Base-by-base conservation (phyloP, 306 rosid genomes). In the Gynostemma pentaphyllum region DNA sequence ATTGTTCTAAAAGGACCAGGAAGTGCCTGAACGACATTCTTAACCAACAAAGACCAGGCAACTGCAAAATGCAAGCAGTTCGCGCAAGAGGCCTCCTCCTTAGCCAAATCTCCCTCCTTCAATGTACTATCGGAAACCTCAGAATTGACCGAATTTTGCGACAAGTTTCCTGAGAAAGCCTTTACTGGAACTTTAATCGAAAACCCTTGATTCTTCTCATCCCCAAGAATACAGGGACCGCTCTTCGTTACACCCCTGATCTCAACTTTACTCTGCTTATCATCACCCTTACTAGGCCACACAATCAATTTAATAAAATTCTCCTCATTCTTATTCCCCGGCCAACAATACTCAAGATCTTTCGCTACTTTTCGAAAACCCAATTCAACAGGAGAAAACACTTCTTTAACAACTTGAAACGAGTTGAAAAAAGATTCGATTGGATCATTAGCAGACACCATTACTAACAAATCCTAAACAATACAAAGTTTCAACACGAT, bases 281-380 rank as follows among this genome's bases (percentile, higher is more conserved):
- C 77, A 64, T 54, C 78, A 74, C 76, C 87, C 70, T 47, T 72
- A n/a, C n/a, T n/a, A 75, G 72, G 81, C 15, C 72, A 81, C 52
- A 79, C 68, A 72, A 68, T 71, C 64, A 76, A 83, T 42, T 81
- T 81, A 61, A 72, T 86, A 55, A 77, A 73, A 59, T 75, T 61
- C 5, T 46, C 70, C 53, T 64, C 82, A 56, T 78, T 86, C 79
- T 84, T 84, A 6, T 70, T 49, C 55, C 83, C 88, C 10, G 79
- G 75, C 74, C 84, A 85, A 66, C 97, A 79, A 66, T 79, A 81
- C 68, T 94, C 99, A n/a, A 94, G 78, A 82, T 94, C 99, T 55
- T 77, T 87, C 9, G 95, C 89, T 30, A 88, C 97, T 70, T 82
- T 94, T 14, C 86, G 83, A 64, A 89, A 36, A 51, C 95, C 78